Base-by-base conservation (phyloP, 257 asterid species). In the Nemophila menziesii region DNA sequence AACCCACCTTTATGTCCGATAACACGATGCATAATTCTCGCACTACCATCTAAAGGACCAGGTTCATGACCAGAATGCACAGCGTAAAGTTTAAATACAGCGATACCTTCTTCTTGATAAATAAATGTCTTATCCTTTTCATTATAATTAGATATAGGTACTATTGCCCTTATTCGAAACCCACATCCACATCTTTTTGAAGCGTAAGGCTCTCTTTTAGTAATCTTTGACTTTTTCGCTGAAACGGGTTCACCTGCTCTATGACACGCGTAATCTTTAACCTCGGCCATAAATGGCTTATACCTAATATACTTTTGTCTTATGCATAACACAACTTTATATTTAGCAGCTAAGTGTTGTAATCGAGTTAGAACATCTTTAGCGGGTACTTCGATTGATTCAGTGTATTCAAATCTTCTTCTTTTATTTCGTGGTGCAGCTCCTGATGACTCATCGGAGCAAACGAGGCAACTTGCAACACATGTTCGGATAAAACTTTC, bases 271-370 rank as follows among this genome's bases (percentile, higher is more conserved):
- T 89, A 89, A 70, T 89, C 98, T 69, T 89, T 89, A 39, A 84
- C 98, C 77, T 89, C 98, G 0, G 98, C 98, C 94, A 84, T 84
- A 71, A 80, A 84, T 49, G 98, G 96, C 66, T 89, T 89, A 61
- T 84, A 89, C 85, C 93, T 66, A 57, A 89, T 79, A 54, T 89
- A 89, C 55, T 80, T 89, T 62, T 89, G 96, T 1, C 98, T 57
- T 61, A 89, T 84, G 46, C 96, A 84, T 63, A 89, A 58, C 37
- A 79, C 96, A 4, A 85, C 98, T 71, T 89, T 89, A 68, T 89
- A 92, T 54, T 84, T 84, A 0, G 77, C 84, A 0, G 96, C 98
- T 64, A 89, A 56, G 51, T 84, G 87, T 51, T 89, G 94, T 73
- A 89, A 72, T 69, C 69, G 74, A 40, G 63, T 39, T 0, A 72